phyloP scores from a whole-genome alignment of 257 asterid genomes.

The Schizonepeta tenuifolia region DNA sequence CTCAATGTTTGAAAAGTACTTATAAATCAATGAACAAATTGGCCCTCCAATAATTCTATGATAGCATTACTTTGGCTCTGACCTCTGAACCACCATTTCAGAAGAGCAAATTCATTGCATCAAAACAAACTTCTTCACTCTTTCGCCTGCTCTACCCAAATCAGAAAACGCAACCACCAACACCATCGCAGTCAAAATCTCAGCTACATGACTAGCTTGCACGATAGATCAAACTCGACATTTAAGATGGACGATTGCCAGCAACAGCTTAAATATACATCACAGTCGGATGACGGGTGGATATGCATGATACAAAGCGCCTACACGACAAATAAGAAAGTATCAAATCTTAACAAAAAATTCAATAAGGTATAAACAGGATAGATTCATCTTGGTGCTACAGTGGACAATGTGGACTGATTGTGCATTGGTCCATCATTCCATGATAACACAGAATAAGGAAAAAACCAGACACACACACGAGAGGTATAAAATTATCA shows the following conservation, averaged over 20 bases:
- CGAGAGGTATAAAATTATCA: too few relatives aligned
- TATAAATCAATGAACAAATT: not conserved
- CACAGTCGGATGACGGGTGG: not conserved
- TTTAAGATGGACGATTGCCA: not conserved
- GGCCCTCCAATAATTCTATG: not conserved
- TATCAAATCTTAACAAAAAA: not conserved
- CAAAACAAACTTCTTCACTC: not conserved
- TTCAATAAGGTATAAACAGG: not conserved
- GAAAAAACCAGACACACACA: too few relatives aligned
- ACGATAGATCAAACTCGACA: not conserved
- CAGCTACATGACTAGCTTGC: not conserved
- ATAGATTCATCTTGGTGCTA: not conserved
- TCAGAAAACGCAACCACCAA: not conserved
- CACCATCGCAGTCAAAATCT: not conserved
- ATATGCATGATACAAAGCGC: not conserved
- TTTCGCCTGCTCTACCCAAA: too few relatives aligned
- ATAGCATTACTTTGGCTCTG: not conserved
- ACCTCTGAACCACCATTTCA: not conserved
- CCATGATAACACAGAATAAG: too few relatives aligned
- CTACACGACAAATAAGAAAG: not conserved
- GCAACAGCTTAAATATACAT: not conserved
- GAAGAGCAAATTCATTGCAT: slow-evolving; percentile 8
- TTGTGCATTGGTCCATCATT: too few relatives aligned
- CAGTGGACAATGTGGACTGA: not conserved
- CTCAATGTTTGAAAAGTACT: not conserved